phyloP scores from a whole-genome alignment of 768 basidiomycete genomes.

The Pisolithus albus region DNA sequence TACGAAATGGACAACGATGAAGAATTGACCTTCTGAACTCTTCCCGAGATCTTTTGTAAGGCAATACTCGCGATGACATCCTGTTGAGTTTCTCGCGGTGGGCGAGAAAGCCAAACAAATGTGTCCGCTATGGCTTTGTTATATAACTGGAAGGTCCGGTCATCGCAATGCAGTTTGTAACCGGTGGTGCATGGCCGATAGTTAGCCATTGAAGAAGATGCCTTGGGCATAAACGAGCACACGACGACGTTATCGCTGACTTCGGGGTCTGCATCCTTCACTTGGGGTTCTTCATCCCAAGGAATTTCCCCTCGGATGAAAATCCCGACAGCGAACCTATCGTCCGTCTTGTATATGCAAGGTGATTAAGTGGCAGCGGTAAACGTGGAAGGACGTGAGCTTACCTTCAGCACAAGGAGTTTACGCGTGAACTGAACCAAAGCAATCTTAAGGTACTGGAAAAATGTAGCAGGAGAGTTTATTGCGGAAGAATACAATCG shows the following conservation, averaged over 20 bases:
- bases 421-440: slow-evolving; percentile 53
- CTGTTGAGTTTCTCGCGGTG: slow-evolving; percentile 36
- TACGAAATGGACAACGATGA: background rate
- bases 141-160: slow-evolving; percentile 53
- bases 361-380: background rate
- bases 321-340: slow-evolving; percentile 54
- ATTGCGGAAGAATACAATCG: slow-evolving; percentile 51
- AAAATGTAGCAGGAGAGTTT: slow-evolving; percentile 51
- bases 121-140: slow-evolving; percentile 46
- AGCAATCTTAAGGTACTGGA: slow-evolving; percentile 52
- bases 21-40: slow-evolving; percentile 42
- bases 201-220: slow-evolving; percentile 40
- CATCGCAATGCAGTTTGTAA: slow-evolving; percentile 50
- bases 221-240: slow-evolving; percentile 53
- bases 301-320: slow-evolving; percentile 54
- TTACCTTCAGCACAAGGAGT: slow-evolving; percentile 51
- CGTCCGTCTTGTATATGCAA: slow-evolving; percentile 41
- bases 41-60: slow-evolving; percentile 50
- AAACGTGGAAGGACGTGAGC: background rate
- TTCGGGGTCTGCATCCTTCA: slow-evolving; percentile 54
- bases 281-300: slow-evolving; percentile 54
- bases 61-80: slow-evolving; percentile 57
- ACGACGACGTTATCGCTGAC: slow-evolving; percentile 55
- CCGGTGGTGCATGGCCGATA: slow-evolving; percentile 47
- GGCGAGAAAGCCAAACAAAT: slow-evolving; percentile 51